Evolutionary conservation across 805 yeast species (phyloP).

Genomic region (Wickerhamomyces kurtzmanii): DNA sequence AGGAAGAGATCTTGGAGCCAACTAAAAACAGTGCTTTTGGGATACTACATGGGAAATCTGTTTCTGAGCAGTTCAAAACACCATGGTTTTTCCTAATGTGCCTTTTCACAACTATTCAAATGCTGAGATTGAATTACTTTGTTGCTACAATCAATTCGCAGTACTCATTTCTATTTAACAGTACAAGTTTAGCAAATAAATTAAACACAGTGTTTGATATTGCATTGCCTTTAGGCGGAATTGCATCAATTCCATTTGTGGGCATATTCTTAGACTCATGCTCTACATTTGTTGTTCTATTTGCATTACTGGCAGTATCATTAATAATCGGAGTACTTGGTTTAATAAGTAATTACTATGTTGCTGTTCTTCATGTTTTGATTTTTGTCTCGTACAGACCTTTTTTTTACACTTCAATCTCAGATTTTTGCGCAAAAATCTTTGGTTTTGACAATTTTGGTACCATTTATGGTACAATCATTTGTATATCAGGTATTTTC

Average conservation of each 20-base stretch:
- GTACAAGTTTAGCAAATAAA: constrained; percentile 36
- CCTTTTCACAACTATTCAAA: constrained; percentile 72
- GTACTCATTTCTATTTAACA: constrained; percentile 63
- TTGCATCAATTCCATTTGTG: constrained; percentile 77
- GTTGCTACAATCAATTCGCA: constrained; percentile 85
- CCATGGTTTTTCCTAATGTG: constrained; percentile 78
- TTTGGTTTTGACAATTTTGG: constrained; percentile 93
- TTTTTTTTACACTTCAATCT: constrained; percentile 84
- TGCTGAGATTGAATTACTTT: constrained; percentile 87
- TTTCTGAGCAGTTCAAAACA: constrained; percentile 34
- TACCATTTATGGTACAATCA: constrained; percentile 79
- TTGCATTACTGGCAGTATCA: constrained; percentile 43
- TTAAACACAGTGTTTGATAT: constrained; percentile 75
- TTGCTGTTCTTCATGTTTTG: constrained; percentile 61
- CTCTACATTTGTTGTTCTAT: constrained; percentile 47
- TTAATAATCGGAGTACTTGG: constrained; percentile 65
- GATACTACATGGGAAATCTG: constrained; percentile 55
- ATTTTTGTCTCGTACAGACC: constrained; percentile 80
- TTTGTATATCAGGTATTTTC: constrained; percentile 73
- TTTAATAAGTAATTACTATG: constrained; percentile 31
- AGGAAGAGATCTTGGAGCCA: no score
- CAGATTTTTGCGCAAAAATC: constrained; percentile 86
- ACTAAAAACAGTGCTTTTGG: no score
- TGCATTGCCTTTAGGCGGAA: constrained; percentile 84
- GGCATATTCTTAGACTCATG: constrained; percentile 72